Conservation (phyloP, 2,329 filamentous ascomycete species). For the Aphanoascus verrucosus region DNA sequence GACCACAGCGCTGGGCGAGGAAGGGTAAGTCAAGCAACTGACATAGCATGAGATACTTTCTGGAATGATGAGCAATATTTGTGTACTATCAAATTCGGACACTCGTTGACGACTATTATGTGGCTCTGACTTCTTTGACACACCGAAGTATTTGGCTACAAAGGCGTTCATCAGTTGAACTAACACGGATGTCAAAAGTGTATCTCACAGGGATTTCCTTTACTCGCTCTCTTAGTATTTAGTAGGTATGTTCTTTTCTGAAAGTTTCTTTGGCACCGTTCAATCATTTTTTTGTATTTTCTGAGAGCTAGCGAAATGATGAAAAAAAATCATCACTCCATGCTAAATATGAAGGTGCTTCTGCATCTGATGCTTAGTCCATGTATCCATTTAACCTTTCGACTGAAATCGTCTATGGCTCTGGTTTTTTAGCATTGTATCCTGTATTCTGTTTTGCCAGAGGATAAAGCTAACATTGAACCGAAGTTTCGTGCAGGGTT, state of each 20-base stretch:
- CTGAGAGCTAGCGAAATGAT: conserved; percentile 11
- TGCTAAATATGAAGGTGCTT: conserved; percentile 51
- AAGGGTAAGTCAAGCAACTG: too few species aligned
- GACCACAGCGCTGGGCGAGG: too few species aligned
- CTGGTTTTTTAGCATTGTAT: background rate
- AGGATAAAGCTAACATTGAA: conserved; percentile 3
- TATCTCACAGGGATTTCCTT: background rate
- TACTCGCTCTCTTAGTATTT: background rate
- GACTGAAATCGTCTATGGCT: conserved; percentile 38
- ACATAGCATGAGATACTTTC: too few species aligned
- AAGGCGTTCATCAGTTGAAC: too few species aligned
- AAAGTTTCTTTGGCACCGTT: background rate
- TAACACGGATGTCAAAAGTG: too few species aligned
- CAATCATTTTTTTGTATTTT: conserved; percentile 16
- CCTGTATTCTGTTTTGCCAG: background rate
- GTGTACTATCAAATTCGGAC: too few species aligned
- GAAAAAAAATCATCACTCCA: conserved; percentile 41
- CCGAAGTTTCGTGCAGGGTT: background rate
- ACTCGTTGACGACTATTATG: too few species aligned
- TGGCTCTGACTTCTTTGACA: too few species aligned
- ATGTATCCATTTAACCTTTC: conserved; percentile 57
- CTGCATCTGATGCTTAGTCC: conserved; percentile 42
- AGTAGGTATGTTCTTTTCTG: conserved; percentile 9
- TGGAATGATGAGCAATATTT: too few species aligned
- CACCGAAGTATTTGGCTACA: too few species aligned